phyloP scores from a whole-genome alignment of 139 green algal species.

The Trebouxia sp. region DNA sequence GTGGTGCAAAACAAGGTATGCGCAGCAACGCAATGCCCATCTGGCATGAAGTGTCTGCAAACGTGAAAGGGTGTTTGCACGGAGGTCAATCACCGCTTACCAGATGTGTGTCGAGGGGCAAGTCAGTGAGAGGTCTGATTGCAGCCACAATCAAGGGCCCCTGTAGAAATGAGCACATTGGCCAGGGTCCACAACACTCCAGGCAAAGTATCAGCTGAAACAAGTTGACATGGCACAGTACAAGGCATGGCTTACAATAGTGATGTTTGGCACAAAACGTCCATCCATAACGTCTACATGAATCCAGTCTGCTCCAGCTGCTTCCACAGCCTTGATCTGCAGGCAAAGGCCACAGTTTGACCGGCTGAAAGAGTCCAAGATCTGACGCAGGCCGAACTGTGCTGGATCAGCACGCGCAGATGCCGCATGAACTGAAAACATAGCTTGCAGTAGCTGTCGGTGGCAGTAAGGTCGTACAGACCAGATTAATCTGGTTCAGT shows the following conservation, averaged over 20 bases:
- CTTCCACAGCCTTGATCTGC: constrained; percentile 89
- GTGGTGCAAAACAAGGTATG: too few relatives aligned
- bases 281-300: constrained; percentile 98
- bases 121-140: constrained; percentile 93
- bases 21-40: too few relatives aligned
- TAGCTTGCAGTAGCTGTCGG: background rate
- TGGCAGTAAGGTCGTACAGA: too few relatives aligned
- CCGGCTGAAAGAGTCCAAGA: background rate
- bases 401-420: background rate
- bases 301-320: constrained; percentile 95
- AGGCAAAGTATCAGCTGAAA: too few relatives aligned
- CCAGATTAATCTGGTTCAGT: constrained; percentile 7
- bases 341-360: background rate
- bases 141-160: constrained; percentile 96
- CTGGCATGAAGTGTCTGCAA: too few relatives aligned
- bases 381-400: background rate
- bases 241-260: background rate
- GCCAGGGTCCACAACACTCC: background rate
- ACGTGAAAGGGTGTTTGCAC: constrained; percentile 15
- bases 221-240: background rate
- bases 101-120: constrained; percentile 93
- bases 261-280: constrained; percentile 90
- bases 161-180: constrained; percentile 94
- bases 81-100: constrained; percentile 21
- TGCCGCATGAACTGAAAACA: background rate